Base-by-base conservation (phyloP, 2,329 filamentous ascomycete genomes). In the Colletotrichum gigasporum region DNA sequence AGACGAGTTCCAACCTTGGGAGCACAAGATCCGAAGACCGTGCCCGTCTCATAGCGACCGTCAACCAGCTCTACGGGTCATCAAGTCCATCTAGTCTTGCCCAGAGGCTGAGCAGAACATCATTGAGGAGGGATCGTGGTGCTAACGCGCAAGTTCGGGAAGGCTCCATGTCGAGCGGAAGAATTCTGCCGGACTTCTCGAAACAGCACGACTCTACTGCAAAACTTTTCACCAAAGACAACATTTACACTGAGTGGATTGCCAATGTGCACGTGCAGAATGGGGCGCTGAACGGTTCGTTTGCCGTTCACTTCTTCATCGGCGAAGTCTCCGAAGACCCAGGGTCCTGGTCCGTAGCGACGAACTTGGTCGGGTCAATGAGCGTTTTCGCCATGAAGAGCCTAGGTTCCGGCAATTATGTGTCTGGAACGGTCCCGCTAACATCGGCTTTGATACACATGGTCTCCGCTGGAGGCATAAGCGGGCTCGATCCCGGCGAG, bases 261-360 rank as follows among this genome's bases (percentile, higher is more conserved):
- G 87, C 87, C 68, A 92, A 91, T 70, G 83, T 94, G 44, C 79
- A 81, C 14, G 86, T 89, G 20, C 80, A 83, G 56, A 90, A 88
- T 66, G 84, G 86, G 61, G 86, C 87, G 2, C 75, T 91, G 8
- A 80, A 84, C 10, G 85, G 83, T 1, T 87, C 89, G 0, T 92
- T 90, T 56, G 68, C 67, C 0, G 79, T 95, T 18, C 86, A 90
- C 71, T 79, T 94, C 63, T 94, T 94, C 76, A 72, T 93, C 2
- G 91, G 89, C 0, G 73, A 81, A 2, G 78, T 81, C 2, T 78
- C 83, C 0, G 68, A 71, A 3, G 78, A 87, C 37, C 70, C 79
- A 2, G 67, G 68, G 5, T 70, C 73, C 1, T 92, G 90, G 89
- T 72, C 80, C 1, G 72, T 74, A 39, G 82, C 85, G 0, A 71